phyloP scores from a whole-genome alignment of 768 basidiomycete genomes.

The Panaeolus papilionaceus region DNA sequence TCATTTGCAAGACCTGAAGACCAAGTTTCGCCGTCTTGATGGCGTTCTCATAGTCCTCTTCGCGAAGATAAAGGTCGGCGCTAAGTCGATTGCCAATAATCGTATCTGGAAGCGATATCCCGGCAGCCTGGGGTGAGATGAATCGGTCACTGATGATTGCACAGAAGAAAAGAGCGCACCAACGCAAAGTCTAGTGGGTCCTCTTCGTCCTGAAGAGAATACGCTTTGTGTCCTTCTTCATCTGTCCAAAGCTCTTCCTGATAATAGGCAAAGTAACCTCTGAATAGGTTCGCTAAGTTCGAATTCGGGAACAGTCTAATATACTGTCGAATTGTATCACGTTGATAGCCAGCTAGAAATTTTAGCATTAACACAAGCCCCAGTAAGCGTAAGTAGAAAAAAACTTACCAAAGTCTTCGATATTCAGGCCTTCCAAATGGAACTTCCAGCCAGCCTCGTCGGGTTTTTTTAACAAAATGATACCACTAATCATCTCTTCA shows the following conservation, averaged over 20 bases:
- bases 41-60: conserved; percentile 77
- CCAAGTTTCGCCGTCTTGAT: conserved; percentile 77
- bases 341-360: conserved; percentile 64
- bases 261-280: conserved; percentile 72
- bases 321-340: conserved; percentile 61
- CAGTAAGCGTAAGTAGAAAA: conserved; percentile 14
- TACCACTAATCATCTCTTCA: conserved; percentile 74
- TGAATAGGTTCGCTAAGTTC: conserved; percentile 60
- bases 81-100: conserved; percentile 72
- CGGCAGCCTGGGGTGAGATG: conserved; percentile 52
- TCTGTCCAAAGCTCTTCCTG: conserved; percentile 46
- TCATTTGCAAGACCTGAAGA: conserved; percentile 55
- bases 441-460: conserved; percentile 87
- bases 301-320: conserved; percentile 68
- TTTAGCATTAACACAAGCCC: not conserved
- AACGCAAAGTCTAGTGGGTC: conserved; percentile 68
- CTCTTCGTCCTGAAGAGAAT: conserved; percentile 36
- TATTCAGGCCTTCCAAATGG: conserved; percentile 77
- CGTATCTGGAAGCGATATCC: conserved; percentile 55
- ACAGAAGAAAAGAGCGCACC: conserved; percentile 47
- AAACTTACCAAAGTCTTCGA: conserved; percentile 64
- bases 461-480: conserved; percentile 74
- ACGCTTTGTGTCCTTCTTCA: conserved; percentile 43
- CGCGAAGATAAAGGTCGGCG: conserved; percentile 66
- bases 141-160: conserved; percentile 18